Evolutionary conservation across 495 filamentous ascomycete genomes (phyloP).

Genomic region (Daldinia caldariorum): DNA sequence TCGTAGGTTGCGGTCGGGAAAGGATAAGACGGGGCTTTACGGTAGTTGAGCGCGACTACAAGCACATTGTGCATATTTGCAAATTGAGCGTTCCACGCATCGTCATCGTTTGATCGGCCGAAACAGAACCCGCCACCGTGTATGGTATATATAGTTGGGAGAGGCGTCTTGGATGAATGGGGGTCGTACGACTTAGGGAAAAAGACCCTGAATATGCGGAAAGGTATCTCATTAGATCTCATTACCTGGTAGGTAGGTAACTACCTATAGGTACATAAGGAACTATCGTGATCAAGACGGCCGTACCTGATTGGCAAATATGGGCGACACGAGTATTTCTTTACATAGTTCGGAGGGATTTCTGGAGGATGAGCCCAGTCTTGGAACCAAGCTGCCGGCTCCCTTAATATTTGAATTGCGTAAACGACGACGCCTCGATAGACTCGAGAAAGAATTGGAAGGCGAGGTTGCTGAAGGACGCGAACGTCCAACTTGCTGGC

Average conservation of each 20-base stretch:
- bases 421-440: conserved; percentile 16
- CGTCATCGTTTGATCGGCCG: conserved; percentile 48
- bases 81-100: conserved; percentile 52
- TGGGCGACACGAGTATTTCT: conserved; percentile 48
- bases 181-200: conserved; percentile 46
- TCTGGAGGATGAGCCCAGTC: conserved; percentile 41
- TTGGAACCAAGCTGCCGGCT: conserved; percentile 27
- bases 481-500: conserved; percentile 10
- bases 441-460: conserved; percentile 25
- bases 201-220: conserved; percentile 45
- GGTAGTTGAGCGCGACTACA: conserved; percentile 52
- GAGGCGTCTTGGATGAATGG: conserved; percentile 31
- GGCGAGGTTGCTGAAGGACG: conserved; percentile 12
- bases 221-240: neutral
- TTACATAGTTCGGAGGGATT: conserved; percentile 42
- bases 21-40: conserved; percentile 48
- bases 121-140: conserved; percentile 57
- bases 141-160: conserved; percentile 51
- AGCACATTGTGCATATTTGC: conserved; percentile 46
- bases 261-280: too few species aligned
- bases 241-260: too few species aligned
- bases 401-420: conserved; percentile 6
- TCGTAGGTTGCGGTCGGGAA: conserved; percentile 50
- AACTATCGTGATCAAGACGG: neutral
- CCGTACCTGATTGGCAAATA: conserved; percentile 51